Percentiles rank a stretch among this genome's conserved stretches.
These are phyloP conservation scores for Zygoascus flipseniorum DNA, from an alignment of 805 yeast species.

Conservation along the genomic window DNA sequence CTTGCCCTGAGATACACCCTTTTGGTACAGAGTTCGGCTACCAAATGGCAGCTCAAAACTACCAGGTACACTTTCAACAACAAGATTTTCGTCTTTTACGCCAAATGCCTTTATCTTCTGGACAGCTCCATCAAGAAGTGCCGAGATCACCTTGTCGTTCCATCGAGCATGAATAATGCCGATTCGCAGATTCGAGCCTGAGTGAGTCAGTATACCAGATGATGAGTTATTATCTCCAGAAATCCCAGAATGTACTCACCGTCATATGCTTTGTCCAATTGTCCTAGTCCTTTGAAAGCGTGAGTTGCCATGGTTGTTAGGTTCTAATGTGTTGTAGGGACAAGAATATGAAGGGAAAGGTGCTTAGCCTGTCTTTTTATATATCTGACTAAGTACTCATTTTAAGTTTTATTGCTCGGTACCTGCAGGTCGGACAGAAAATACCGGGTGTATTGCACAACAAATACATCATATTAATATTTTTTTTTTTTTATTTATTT, in stretches of 20 bases:
- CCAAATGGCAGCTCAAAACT: slow-evolving; percentile 90
- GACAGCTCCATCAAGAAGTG: slow-evolving; percentile 72
- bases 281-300: slow-evolving; percentile 58
- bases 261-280: slow-evolving; percentile 58
- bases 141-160: slow-evolving; percentile 71
- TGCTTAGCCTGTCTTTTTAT: background rate
- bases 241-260: slow-evolving; percentile 26
- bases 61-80: slow-evolving; percentile 86
- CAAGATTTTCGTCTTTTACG: slow-evolving; percentile 68
- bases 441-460: no score
- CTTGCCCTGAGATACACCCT: slow-evolving; percentile 5
- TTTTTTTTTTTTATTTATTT: no score
- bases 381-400: no score
- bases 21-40: slow-evolving; percentile 33
- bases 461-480: no score
- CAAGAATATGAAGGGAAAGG: no score
- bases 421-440: no score
- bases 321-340: no score
- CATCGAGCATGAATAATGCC: slow-evolving; percentile 96
- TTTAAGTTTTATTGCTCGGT: no score
- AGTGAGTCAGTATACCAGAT: background rate
- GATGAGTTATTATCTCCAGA: background rate
- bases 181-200: slow-evolving; percentile 42
- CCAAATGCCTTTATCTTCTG: slow-evolving; percentile 51
- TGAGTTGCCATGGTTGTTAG: slow-evolving; percentile 1